Conservation (phyloP, 495 filamentous ascomycete genomes). For the Penicillium macrosclerotiorum region DNA sequence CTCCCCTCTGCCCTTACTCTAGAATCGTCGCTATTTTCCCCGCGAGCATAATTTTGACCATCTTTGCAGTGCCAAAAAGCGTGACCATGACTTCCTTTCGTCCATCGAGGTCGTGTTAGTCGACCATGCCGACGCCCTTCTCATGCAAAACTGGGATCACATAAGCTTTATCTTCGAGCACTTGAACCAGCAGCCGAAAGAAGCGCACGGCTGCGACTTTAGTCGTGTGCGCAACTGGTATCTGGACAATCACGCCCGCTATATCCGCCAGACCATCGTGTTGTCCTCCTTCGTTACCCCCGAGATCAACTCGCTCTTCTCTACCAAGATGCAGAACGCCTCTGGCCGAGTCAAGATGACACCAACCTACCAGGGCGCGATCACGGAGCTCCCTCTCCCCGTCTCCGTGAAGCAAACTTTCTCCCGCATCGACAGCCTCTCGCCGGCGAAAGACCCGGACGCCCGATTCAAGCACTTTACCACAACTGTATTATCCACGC, state of each 20-base stretch:
- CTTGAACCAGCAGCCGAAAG: conserved; percentile 84
- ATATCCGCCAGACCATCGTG: conserved; percentile 81
- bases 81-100: conserved; percentile 86
- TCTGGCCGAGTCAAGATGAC: conserved; percentile 72
- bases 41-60: too few relatives aligned
- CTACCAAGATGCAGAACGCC: conserved; percentile 73
- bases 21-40: too few relatives aligned
- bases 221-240: conserved; percentile 89
- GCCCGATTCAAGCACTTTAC: conserved; percentile 91
- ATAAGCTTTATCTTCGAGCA: conserved; percentile 86
- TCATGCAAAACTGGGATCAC: conserved; percentile 99
- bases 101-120: conserved; percentile 87
- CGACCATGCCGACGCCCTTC: conserved; percentile 88
- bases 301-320: conserved; percentile 78
- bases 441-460: conserved; percentile 73
- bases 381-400: conserved; percentile 61
- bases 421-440: conserved; percentile 74
- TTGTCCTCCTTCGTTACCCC: conserved; percentile 82
- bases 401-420: conserved; percentile 82
- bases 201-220: conserved; percentile 93
- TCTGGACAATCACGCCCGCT: conserved; percentile 76
- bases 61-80: conserved; percentile 59
- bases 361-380: conserved; percentile 62
- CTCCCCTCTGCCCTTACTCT: background rate
- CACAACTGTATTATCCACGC: conserved; percentile 68